Conservation (phyloP, 768 basidiomycete genomes). For the Leccinum ochraceum region DNA sequence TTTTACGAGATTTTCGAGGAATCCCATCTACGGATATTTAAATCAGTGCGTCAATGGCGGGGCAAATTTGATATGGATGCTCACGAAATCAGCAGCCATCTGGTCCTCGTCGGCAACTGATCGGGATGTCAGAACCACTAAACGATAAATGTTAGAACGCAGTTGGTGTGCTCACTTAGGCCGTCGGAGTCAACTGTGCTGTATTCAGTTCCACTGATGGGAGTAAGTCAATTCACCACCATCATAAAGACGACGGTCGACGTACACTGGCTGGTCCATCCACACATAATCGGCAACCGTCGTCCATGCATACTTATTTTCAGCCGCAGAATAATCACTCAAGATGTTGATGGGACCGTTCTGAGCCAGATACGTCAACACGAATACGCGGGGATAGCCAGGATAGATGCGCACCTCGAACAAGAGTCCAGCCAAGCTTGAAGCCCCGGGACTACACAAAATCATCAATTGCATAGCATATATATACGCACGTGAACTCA, state of each 20-base stretch:
- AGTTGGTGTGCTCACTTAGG: constrained; percentile 41
- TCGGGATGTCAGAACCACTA: constrained; percentile 12
- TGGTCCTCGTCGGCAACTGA: constrained; percentile 61
- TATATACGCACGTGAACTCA: constrained; percentile 27
- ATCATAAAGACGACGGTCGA: neutral
- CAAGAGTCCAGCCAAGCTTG: constrained; percentile 60
- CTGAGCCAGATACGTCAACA: constrained; percentile 31
- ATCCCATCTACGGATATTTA: constrained; percentile 53
- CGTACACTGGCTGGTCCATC: constrained; percentile 69
- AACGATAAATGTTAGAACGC: neutral
- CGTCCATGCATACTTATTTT: constrained; percentile 59
- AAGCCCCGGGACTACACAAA: constrained; percentile 57
- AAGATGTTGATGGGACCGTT: constrained; percentile 66
- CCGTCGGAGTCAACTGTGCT: constrained; percentile 61
- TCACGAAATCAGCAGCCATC: constrained; percentile 48
- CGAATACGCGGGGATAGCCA: too few relatives aligned
- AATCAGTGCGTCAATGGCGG: neutral
- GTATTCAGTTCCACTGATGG: constrained; percentile 55
- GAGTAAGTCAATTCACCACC: neutral
- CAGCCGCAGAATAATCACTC: constrained; percentile 45
- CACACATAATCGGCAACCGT: constrained; percentile 57
- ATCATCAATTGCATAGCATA: neutral
- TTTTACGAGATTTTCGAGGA: constrained; percentile 67
- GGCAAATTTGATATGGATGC: constrained; percentile 16
- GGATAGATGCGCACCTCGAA: constrained; percentile 47